Evolutionary conservation across 768 basidiomycete genomes (phyloP).

Genomic region (Punctularia strigosozonata): DNA sequence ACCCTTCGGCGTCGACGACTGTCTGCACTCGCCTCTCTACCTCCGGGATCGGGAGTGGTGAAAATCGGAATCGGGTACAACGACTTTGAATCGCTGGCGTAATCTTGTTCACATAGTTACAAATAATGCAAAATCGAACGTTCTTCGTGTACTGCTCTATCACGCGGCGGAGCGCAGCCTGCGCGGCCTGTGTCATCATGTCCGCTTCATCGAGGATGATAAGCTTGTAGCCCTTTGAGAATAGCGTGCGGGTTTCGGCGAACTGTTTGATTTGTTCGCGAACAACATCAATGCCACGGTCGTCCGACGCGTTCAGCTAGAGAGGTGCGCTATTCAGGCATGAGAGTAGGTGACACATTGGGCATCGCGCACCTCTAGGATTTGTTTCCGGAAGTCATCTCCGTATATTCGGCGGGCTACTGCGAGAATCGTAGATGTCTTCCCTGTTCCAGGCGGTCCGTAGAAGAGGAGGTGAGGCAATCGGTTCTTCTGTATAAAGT

Average conservation of each 20-base stretch:
- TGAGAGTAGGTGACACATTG: not conserved
- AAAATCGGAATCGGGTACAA: conserved; percentile 95
- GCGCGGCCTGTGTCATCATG: conserved; percentile 99
- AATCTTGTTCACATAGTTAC: conserved; percentile 99
- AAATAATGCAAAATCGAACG: conserved; percentile 98
- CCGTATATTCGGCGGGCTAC: conserved; percentile 95
- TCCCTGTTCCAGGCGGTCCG: conserved; percentile 96
- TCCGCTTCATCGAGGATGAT: conserved; percentile 99
- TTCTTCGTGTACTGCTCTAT: conserved; percentile 99
- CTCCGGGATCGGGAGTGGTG: conserved; percentile 75
- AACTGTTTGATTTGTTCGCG: conserved; percentile 99
- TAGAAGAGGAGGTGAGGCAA: conserved; percentile 94
- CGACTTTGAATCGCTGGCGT: conserved; percentile 97
- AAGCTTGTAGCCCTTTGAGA: conserved; percentile 90
- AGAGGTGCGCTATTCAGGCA: conserved; percentile 1
- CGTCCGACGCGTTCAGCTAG: conserved; percentile 95
- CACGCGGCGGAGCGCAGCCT: conserved; percentile 90
- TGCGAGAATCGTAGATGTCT: conserved; percentile 94
- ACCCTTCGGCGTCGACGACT: conserved; percentile 84
- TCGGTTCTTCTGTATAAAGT: conserved; percentile 90
- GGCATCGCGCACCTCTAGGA: conserved; percentile 61
- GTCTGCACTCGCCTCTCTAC: conserved; percentile 72
- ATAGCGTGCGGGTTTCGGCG: conserved; percentile 87
- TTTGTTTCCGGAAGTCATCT: conserved; percentile 74
- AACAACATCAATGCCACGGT: conserved; percentile 97